Conservation (phyloP, 257 asterid genomes). For the Solanum habrochaites region DNA sequence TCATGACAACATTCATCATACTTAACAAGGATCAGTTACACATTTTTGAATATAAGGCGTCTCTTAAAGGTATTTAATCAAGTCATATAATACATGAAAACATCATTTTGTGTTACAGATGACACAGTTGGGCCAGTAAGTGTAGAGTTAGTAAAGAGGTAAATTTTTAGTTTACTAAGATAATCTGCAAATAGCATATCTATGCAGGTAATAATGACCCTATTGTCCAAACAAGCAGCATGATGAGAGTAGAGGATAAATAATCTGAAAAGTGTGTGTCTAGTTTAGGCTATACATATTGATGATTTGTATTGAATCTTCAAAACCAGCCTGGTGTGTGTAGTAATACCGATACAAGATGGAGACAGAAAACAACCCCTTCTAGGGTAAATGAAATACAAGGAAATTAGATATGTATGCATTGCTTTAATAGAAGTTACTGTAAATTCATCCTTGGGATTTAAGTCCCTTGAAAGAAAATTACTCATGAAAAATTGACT, state of each 20-base stretch:
- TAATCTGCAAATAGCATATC: background rate
- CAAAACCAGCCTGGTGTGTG: no score
- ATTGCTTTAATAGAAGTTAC: background rate
- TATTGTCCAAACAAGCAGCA: background rate
- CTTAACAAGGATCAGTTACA: background rate
- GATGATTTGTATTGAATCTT: no score
- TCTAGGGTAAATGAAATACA: slow-evolving; percentile 20
- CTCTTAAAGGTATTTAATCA: background rate
- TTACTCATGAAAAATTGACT: slow-evolving; percentile 19
- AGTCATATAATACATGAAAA: background rate
- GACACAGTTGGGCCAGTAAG: background rate
- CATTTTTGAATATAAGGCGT: background rate
- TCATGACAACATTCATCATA: background rate
- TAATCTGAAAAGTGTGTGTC: no score
- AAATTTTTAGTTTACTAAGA: background rate
- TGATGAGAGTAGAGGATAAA: background rate
- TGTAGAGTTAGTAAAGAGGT: no score
- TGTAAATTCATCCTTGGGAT: background rate
- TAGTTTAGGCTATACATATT: no score
- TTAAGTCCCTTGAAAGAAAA: background rate
- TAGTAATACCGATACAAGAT: no score
- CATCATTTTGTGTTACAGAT: background rate
- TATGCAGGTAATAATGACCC: background rate
- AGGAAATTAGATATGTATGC: background rate
- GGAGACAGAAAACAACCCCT: slow-evolving; percentile 65